These are phyloP conservation scores for Paramecium octaurelia DNA, from an alignment of 73 alveolate genomes.

Conservation along the genomic window DNA sequence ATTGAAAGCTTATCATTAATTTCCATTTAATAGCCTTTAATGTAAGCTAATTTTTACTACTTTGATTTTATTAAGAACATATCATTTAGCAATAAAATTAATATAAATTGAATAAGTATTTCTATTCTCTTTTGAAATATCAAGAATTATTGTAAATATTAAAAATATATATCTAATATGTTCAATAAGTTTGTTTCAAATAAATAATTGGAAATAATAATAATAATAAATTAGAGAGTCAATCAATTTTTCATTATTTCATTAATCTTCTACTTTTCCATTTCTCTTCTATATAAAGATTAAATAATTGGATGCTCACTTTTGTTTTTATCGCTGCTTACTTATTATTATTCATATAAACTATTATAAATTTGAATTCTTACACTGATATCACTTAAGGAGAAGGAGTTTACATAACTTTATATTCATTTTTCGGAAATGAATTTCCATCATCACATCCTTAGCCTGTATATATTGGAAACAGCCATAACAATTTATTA, in stretches of 20 bases:
- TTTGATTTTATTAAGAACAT: no score
- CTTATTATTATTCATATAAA: background rate
- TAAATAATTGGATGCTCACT: background rate
- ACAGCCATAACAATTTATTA: conserved; percentile 45
- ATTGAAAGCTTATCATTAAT: background rate
- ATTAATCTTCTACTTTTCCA: background rate
- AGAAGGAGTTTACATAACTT: background rate
- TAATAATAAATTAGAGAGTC: background rate
- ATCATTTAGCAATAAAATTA: no score
- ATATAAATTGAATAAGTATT: no score
- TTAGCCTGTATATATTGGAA: background rate
- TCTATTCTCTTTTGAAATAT: no score
- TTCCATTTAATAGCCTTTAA: no score
- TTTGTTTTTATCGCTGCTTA: background rate
- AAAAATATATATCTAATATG: no score
- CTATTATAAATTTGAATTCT: background rate
- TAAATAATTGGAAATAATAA: background rate
- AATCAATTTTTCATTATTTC: background rate
- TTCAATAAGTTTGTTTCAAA: background rate
- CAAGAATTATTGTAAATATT: background rate
- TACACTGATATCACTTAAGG: background rate
- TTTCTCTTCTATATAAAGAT: background rate
- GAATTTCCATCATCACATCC: conserved; percentile 37
- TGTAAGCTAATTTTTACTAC: no score
- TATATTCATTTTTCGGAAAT: background rate